Percentiles rank a stretch among this genome's conserved stretches.
These are phyloP conservation scores for Cryptococcus sp. DNA, from an alignment of 1,284 basidiomycete genomes.

Conservation along the genomic window DNA sequence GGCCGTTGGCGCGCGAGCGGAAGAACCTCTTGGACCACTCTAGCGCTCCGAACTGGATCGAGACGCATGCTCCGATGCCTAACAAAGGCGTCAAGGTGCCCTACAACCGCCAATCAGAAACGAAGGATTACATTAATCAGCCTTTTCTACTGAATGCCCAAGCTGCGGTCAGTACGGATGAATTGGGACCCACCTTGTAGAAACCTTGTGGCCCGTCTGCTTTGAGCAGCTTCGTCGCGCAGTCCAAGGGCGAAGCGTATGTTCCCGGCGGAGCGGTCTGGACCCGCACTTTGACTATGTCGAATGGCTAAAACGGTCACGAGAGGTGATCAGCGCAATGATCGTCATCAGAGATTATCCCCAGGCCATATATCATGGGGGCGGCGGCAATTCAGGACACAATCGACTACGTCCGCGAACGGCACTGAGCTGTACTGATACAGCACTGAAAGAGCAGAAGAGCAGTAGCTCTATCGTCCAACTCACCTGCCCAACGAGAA, in stretches of 20 bases:
- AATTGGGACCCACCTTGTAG: constrained; percentile 72
- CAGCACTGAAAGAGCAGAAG: not conserved
- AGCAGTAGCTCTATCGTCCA: not conserved
- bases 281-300: constrained; percentile 94
- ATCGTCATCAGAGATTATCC: not conserved
- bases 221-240: constrained; percentile 81
- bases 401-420: constrained; percentile 13
- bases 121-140: not conserved
- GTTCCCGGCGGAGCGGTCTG: constrained; percentile 92
- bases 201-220: constrained; percentile 92
- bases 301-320: constrained; percentile 64
- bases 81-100: constrained; percentile 90
- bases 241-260: constrained; percentile 84
- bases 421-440: not conserved
- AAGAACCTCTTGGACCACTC: constrained; percentile 89
- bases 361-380: not conserved
- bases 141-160: not conserved
- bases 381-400: too few species aligned
- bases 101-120: constrained; percentile 53
- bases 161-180: not conserved
- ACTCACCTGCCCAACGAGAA: constrained; percentile 76
- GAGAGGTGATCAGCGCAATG: too few species aligned
- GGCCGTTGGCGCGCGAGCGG: constrained; percentile 24
- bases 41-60: constrained; percentile 92
- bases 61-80: constrained; percentile 82